Conservation (phyloP, 176 grass and related monocot genomes). For the Microstegium vimineum region DNA sequence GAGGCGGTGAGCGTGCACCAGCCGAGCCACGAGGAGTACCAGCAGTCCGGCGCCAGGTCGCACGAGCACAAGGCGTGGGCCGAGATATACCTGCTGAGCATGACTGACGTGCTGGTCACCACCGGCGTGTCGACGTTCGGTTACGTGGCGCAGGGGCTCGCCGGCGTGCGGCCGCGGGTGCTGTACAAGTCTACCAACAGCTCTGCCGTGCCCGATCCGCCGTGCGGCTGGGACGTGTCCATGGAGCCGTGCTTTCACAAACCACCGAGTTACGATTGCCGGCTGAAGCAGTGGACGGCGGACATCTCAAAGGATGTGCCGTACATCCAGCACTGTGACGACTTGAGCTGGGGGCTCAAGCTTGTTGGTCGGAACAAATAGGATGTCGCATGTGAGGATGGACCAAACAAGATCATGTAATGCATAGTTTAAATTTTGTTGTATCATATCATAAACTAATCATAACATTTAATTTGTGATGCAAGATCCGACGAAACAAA, state of each 20-base stretch:
- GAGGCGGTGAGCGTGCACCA: slow-evolving; percentile 56
- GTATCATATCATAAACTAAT: too few relatives aligned
- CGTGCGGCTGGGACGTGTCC: slow-evolving; percentile 25
- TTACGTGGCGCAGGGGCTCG: slow-evolving; percentile 61
- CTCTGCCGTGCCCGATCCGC: background rate
- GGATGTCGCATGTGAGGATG: background rate
- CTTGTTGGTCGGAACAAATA: slow-evolving; percentile 30
- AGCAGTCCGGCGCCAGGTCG: slow-evolving; percentile 15
- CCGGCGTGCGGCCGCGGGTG: slow-evolving; percentile 48
- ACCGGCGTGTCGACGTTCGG: slow-evolving; percentile 57
- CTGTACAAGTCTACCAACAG: slow-evolving; percentile 19
- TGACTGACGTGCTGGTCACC: slow-evolving; percentile 47
- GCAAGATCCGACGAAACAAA: too few relatives aligned
- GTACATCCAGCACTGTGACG: slow-evolving; percentile 35
- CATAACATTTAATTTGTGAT: too few relatives aligned
- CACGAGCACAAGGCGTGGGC: slow-evolving; percentile 66
- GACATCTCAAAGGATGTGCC: slow-evolving; percentile 35
- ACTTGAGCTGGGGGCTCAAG: slow-evolving; percentile 14
- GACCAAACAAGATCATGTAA: background rate
- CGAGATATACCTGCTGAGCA: slow-evolving; percentile 68
- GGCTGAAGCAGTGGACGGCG: slow-evolving; percentile 1
- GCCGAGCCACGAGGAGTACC: slow-evolving; percentile 63
- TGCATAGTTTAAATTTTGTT: too few relatives aligned
- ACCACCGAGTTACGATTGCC: slow-evolving; percentile 51
- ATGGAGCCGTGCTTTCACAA: slow-evolving; percentile 65